A percentile compares a stretch with the other conserved stretches of the same genome.
Conservation (phyloP, 192 early-diverging fungal species). For the Chytriomyces sp. region DNA sequence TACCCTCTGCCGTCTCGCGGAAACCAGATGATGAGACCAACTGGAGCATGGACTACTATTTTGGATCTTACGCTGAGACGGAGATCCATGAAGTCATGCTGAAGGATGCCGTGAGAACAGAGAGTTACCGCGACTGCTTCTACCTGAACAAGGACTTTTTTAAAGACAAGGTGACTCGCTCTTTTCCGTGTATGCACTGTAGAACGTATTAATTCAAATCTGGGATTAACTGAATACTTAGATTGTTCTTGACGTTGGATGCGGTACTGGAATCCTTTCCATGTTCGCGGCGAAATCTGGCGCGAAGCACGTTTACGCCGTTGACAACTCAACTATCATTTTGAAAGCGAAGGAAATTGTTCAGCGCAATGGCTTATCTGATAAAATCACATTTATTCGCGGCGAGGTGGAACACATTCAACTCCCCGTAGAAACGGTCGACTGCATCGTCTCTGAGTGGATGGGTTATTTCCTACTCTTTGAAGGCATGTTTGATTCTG, state of each 20-base stretch:
- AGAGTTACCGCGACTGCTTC: constrained; percentile 78
- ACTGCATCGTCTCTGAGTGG: constrained; percentile 90
- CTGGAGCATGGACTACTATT: constrained; percentile 62
- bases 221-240: neutral
- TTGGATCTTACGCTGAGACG: constrained; percentile 58
- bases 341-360: constrained; percentile 77
- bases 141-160: constrained; percentile 84
- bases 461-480: constrained; percentile 92
- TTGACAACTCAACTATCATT: constrained; percentile 87
- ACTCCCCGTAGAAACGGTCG: constrained; percentile 75
- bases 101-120: constrained; percentile 79
- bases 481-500: constrained; percentile 91
- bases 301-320: constrained; percentile 71
- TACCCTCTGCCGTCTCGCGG: neutral
- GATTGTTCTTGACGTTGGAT: constrained; percentile 83
- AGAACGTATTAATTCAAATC: neutral
- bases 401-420: constrained; percentile 80
- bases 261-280: constrained; percentile 88
- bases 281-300: constrained; percentile 91
- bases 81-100: constrained; percentile 85
- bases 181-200: neutral
- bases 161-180: constrained; percentile 66
- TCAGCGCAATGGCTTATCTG: constrained; percentile 67
- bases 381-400: constrained; percentile 64
- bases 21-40: constrained; percentile 29